Evolutionary conservation across 768 basidiomycete genomes (phyloP), one percentile per base, ranked within the genome.

Genomic region (Boletus vinaceobasis): DNA sequence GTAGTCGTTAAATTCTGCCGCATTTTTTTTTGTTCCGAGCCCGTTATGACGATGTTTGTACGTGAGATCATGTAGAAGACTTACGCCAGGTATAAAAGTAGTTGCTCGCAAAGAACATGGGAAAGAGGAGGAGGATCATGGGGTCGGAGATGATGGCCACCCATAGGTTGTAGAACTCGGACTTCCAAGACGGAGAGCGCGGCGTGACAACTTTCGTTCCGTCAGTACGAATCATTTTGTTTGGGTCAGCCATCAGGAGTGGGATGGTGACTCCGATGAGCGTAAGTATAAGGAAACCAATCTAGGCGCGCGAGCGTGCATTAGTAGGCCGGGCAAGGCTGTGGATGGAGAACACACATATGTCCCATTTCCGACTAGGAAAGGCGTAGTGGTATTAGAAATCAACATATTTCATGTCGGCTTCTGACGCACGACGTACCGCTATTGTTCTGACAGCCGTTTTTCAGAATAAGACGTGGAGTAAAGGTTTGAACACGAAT

Each of bases 41-140:
- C 11, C 42, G n/a, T 37, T 35, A 36, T 7, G 15, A 44, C 6
- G 14, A 14, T 2, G n/a, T 48, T 9, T 10, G 54, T 57, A 23
- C 26, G 46, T 32, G 40, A 27, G 43, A 53, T 14, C 10, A 27
- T 26, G 11, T 1, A 71, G 11, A 1, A 6, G 19, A 61, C 63
- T 48, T 56, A 87, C 87, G 87, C 86, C 86, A 90, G 6, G 88
- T 85, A 64, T 88, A 89, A 72, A 89, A 90, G 84, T 86, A 89
- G 68, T 90, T 90, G 42, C 83, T 86, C 8, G 86, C 81, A 53
- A 89, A 82, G 72, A 90, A 90, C 84, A 90, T 87, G 23, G 90
- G 90, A 74, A 91, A 87, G 29, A 90, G 80, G 5, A 88, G 74
- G 17, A 90, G 57, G 58, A 93, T 83, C 70, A 80, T 75, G 0